Conservation (phyloP, 345 rosid species). For the Eucalyptus caleyi region DNA sequence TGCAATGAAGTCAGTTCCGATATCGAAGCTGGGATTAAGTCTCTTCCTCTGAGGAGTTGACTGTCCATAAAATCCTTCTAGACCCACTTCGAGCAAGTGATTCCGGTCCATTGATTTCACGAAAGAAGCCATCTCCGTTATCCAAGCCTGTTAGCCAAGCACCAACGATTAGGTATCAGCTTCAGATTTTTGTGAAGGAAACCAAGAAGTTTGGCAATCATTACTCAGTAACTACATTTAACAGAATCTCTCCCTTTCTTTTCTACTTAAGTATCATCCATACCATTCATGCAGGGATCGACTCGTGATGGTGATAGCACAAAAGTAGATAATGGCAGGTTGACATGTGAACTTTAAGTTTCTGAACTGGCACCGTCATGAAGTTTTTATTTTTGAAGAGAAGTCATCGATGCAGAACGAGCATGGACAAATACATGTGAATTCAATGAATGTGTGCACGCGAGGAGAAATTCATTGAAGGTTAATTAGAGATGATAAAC, state of each 20-base stretch:
- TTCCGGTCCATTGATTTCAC: conserved; percentile 70
- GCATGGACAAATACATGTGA: background rate
- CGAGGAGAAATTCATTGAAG: background rate
- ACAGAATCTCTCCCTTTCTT: background rate
- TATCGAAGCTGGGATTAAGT: conserved; percentile 52
- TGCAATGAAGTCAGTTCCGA: conserved; percentile 84
- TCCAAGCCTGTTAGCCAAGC: conserved; percentile 53
- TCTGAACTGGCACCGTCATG: background rate
- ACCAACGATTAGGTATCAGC: background rate
- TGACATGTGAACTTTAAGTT: background rate
- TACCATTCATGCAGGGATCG: background rate
- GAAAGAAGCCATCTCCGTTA: conserved; percentile 75
- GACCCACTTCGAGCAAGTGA: conserved; percentile 74
- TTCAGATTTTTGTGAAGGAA: background rate
- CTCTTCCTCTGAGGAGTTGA: conserved; percentile 58
- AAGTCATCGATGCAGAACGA: background rate
- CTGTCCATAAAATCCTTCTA: conserved; percentile 84
- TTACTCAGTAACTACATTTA: background rate
- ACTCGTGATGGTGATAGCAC: background rate
- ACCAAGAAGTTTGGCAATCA: background rate
- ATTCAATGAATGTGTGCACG: background rate
- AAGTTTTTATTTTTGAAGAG: background rate
- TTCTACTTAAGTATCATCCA: background rate
- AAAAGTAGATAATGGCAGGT: background rate
- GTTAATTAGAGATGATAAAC: background rate